These are phyloP conservation scores for Gymnopus androsaceus DNA, from an alignment of 1,284 basidiomycete genomes.

Conservation along the genomic window DNA sequence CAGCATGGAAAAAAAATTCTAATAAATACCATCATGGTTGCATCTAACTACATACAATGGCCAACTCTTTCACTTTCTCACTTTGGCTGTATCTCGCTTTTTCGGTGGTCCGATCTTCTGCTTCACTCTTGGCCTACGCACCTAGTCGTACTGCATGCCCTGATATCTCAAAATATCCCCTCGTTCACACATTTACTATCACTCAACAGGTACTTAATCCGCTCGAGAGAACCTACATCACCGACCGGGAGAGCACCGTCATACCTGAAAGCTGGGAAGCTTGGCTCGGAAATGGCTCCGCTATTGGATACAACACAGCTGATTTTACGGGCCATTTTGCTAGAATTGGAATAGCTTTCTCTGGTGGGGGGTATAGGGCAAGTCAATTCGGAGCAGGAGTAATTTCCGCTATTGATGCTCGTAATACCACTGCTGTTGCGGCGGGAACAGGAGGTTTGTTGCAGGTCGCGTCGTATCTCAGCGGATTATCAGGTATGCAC, in stretches of 20 bases:
- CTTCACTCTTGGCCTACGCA: not conserved
- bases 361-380: conserved; percentile 10
- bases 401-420: conserved; percentile 49
- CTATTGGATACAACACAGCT: not conserved
- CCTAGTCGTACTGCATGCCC: conserved; percentile 1
- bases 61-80: not conserved
- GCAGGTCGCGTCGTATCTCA: conserved; percentile 46
- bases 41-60: not conserved
- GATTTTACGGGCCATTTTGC: not conserved
- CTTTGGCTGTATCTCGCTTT: not conserved
- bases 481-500: conserved; percentile 37
- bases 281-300: conserved; percentile 7
- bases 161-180: not conserved
- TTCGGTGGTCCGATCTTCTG: not conserved
- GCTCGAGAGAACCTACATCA: not conserved
- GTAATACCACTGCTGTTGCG: conserved; percentile 42
- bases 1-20: no score
- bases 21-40: not conserved
- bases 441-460: conserved; percentile 52
- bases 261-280: conserved; percentile 1
- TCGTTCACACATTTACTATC: not conserved
- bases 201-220: not conserved
- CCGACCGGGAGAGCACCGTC: not conserved
- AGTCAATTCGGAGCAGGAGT: conserved; percentile 48
- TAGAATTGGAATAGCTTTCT: conserved; percentile 7